A percentile compares a stretch with the other conserved stretches of the same genome.
Evolutionary conservation across 768 basidiomycete genomes (phyloP).

Genomic region (Russula foetens): DNA sequence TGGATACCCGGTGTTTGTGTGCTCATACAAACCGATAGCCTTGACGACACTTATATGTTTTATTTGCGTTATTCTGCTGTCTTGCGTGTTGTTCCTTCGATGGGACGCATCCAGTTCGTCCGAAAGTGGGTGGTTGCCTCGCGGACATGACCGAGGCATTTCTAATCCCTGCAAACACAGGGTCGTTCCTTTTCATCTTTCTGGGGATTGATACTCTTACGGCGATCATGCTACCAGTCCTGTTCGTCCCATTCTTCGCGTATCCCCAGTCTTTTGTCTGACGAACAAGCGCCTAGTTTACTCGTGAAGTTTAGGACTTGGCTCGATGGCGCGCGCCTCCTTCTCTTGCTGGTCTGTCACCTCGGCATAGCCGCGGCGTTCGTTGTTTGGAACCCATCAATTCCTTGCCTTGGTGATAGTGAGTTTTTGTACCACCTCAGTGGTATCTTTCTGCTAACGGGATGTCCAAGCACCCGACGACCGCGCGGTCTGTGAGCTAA

Average conservation of each 20-base stretch:
- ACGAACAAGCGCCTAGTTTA: constrained; percentile 29
- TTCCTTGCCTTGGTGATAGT: constrained; percentile 40
- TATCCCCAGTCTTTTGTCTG: constrained; percentile 14
- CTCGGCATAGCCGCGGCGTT: constrained; percentile 38
- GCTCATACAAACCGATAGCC: constrained; percentile 26
- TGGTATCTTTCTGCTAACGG: neutral
- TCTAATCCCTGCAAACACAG: constrained; percentile 23
- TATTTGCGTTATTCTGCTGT: constrained; percentile 42
- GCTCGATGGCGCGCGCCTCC: constrained; percentile 45
- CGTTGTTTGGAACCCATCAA: constrained; percentile 34
- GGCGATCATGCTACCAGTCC: constrained; percentile 33
- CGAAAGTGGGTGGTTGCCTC: constrained; percentile 35
- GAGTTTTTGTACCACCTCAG: constrained; percentile 9
- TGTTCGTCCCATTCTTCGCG: constrained; percentile 29
- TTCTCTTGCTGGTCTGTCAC: constrained; percentile 39
- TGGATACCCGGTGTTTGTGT: neutral
- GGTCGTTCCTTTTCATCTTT: constrained; percentile 39
- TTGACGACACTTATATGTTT: constrained; percentile 38
- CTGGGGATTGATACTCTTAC: constrained; percentile 35
- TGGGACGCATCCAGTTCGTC: constrained; percentile 38
- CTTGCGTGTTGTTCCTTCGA: constrained; percentile 36
- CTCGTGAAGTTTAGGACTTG: constrained; percentile 41
- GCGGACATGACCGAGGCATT: neutral
- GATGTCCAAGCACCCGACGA: constrained; percentile 31
- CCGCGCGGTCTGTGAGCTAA: constrained; percentile 38